phyloP scores from a whole-genome alignment of 805 yeast species.

The Nematodospora valgi region DNA sequence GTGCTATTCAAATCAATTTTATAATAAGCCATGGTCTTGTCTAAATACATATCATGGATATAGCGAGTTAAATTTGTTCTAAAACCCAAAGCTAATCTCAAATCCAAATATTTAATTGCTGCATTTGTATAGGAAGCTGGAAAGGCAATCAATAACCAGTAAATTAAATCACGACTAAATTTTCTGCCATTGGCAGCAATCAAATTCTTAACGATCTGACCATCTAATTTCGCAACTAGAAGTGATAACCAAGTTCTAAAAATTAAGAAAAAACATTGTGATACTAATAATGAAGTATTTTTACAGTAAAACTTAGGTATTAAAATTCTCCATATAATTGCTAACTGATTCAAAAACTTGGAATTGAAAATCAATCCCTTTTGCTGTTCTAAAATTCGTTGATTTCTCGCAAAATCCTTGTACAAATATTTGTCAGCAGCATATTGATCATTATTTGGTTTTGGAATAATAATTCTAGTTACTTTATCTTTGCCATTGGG shows the following conservation, averaged over 20 bases:
- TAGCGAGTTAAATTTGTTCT: constrained; percentile 81
- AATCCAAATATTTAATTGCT: constrained; percentile 77
- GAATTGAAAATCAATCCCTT: constrained; percentile 42
- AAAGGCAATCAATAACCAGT: constrained; percentile 87
- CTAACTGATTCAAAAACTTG: constrained; percentile 66
- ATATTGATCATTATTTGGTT: constrained; percentile 46
- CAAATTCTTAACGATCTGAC: constrained; percentile 85
- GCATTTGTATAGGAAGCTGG: constrained; percentile 94
- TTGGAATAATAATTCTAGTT: constrained; percentile 42
- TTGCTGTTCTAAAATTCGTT: constrained; percentile 9
- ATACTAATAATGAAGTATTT: constrained; percentile 59
- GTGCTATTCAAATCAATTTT: constrained; percentile 63
- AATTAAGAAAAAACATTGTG: constrained; percentile 72
- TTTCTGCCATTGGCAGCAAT: constrained; percentile 76
- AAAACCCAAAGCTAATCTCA: constrained; percentile 75
- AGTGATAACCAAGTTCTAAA: constrained; percentile 85
- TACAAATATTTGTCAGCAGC: constrained; percentile 55
- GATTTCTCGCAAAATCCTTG: constrained; percentile 40
- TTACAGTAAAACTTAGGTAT: constrained; percentile 72
- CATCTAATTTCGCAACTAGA: constrained; percentile 84
- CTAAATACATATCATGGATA: constrained; percentile 86
- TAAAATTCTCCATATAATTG: constrained; percentile 74
- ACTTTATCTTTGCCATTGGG: constrained; percentile 34
- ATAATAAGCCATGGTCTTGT: constrained; percentile 76
- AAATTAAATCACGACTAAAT: constrained; percentile 71